Base-by-base conservation (phyloP, 306 rosid species). In the Prunus davidiana region DNA sequence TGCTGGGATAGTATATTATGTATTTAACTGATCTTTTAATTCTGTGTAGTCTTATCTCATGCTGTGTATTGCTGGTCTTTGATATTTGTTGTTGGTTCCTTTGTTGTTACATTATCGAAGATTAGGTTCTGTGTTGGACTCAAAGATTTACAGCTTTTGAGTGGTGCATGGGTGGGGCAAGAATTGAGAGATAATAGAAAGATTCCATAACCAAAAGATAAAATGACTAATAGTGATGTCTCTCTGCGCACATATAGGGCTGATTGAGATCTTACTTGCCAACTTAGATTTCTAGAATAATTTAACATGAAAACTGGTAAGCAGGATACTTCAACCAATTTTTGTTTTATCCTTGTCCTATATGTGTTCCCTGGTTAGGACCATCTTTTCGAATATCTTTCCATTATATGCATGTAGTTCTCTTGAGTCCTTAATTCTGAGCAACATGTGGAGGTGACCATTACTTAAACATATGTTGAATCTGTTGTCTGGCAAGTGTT, bases 401-500 rank as follows among this genome's bases (percentile, higher is more conserved):
- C 38, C 20, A 68, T 49, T 64, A 16, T 64, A 64, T 64, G 46
- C 18, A 10, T 28, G 22, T 10, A 56, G 25, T 25, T 68, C 73
- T 47, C 6, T 47, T n/a, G 10, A 52, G 75, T n/a, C 20, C 45
- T 28, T 12, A 67, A 67, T 20, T 20, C 19, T 22, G 54, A 67
- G 24, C 54, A 66, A 41, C 51, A 2, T 43, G 71, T 41, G 27
- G 51, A 66, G 54, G 54, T 43, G 30, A 43, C 15, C 8, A 18
- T 64, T 38, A 30, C 19, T 64, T 38, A 50, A 52, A 19, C 50
- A 10, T 71, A 9, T 71, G 75, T 54, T 71, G 22, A 65, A 63
- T 56, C 55, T 47, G 45, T 67, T 41, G 50, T 79, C 67, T 65
- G 66, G 46, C 73, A 20, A 55, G 49, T 69, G 72, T 67, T 77